These are phyloP conservation scores for Phlebiopsis flavidoalba DNA, from an alignment of 768 basidiomycete species.

Conservation along the genomic window DNA sequence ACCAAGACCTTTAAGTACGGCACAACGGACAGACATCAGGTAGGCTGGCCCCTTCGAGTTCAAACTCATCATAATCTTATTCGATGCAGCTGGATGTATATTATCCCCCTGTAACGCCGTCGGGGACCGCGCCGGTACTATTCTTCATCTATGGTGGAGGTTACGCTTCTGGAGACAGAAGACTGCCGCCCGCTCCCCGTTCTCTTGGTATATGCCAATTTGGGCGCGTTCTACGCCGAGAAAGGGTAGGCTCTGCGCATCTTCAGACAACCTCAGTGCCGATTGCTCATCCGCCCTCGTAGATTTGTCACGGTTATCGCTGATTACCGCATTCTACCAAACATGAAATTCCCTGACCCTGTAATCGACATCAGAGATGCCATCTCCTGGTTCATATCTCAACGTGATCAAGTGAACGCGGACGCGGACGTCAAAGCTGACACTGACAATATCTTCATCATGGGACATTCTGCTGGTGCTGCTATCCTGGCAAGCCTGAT, in stretches of 20 bases:
- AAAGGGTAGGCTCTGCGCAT: constrained; percentile 30
- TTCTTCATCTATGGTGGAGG: constrained; percentile 70
- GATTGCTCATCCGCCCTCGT: background rate
- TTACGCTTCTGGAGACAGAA: constrained; percentile 47
- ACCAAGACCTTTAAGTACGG: constrained; percentile 57
- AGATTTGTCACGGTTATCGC: constrained; percentile 57
- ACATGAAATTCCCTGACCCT: constrained; percentile 48
- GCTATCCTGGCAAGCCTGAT: constrained; percentile 42
- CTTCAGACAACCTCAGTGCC: background rate
- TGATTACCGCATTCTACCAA: constrained; percentile 62
- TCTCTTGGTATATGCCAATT: constrained; percentile 49
- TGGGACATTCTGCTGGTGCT: constrained; percentile 63
- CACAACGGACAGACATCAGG: constrained; percentile 44
- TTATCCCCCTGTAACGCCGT: constrained; percentile 35
- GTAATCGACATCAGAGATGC: constrained; percentile 59
- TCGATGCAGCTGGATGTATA: constrained; percentile 57
- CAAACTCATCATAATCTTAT: background rate
- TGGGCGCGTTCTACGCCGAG: constrained; percentile 58
- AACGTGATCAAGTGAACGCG: constrained; percentile 20
- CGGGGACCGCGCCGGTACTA: constrained; percentile 40
- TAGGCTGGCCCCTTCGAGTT: constrained; percentile 16
- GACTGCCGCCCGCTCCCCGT: constrained; percentile 37
- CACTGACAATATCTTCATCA: constrained; percentile 37
- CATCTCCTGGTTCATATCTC: constrained; percentile 43
- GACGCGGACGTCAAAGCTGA: constrained; percentile 28